Conservation (phyloP, 805 yeast species). For the Spathaspora passalidarum region DNA sequence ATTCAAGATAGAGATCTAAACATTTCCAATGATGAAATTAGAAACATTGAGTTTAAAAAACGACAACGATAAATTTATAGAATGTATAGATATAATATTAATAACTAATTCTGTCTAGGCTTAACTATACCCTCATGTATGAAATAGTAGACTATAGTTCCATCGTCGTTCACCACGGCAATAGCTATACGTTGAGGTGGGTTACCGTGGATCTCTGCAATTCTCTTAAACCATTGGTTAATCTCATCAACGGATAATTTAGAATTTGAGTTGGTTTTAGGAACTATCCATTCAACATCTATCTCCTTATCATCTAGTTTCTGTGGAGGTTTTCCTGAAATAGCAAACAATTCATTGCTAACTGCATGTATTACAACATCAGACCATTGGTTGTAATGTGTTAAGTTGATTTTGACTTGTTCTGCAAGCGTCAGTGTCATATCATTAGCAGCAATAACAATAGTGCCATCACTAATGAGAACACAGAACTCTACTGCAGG, state of each 20-base stretch:
- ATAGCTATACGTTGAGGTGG: slow-evolving; percentile 48
- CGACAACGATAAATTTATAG: too few species aligned
- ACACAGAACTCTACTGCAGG: too few species aligned
- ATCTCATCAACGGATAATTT: slow-evolving; percentile 36
- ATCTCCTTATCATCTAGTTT: slow-evolving; percentile 12
- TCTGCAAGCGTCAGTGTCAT: slow-evolving; percentile 10
- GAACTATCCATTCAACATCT: slow-evolving; percentile 40
- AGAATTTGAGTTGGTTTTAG: slow-evolving; percentile 22
- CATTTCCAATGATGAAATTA: background rate
- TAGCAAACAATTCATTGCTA: background rate
- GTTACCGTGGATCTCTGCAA: slow-evolving; percentile 13
- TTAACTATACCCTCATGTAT: slow-evolving; percentile 63
- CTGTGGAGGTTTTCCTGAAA: slow-evolving; percentile 32
- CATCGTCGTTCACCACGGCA: slow-evolving; percentile 61
- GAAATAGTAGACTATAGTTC: slow-evolving; percentile 69
- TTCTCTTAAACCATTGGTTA: slow-evolving; percentile 35
- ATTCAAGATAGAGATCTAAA: background rate
- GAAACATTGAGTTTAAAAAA: background rate
- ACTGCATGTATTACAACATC: slow-evolving; percentile 21
- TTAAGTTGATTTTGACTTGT: slow-evolving; percentile 41
- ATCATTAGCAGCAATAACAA: too few species aligned
- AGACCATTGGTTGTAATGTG: slow-evolving; percentile 45
- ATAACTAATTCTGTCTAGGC: slow-evolving; percentile 56
- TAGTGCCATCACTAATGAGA: too few species aligned
- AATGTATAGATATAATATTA: too few species aligned